Percentiles rank a stretch among this genome's conserved stretches.
Conservation (phyloP, 176 grass and related monocot species). For the Chrysopogon serrulatus region DNA sequence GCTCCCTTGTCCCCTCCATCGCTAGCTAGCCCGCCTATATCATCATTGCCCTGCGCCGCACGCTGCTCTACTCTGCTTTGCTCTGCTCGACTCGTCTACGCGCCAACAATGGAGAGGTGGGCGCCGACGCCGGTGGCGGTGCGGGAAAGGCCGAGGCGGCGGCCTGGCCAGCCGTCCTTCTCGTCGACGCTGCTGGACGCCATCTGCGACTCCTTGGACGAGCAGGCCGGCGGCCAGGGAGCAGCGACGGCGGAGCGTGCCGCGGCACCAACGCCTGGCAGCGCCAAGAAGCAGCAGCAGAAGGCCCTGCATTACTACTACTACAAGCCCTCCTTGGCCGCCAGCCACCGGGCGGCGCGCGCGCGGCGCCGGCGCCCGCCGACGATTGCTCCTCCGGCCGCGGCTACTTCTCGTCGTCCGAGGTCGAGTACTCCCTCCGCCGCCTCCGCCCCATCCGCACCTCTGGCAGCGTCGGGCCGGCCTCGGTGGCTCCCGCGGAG, state of each 20-base stretch:
- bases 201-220: slow-evolving; percentile 88
- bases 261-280: not conserved
- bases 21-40: slow-evolving; percentile 2
- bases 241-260: not conserved
- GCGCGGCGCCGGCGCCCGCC: slow-evolving; percentile 10
- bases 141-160: slow-evolving; percentile 26
- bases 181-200: slow-evolving; percentile 89
- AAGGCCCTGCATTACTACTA: slow-evolving; percentile 9
- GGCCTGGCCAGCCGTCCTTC: slow-evolving; percentile 68
- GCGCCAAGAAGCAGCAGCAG: slow-evolving; percentile 20
- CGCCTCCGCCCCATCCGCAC: slow-evolving; percentile 45
- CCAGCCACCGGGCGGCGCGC: slow-evolving; percentile 13
- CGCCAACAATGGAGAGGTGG: slow-evolving; percentile 15
- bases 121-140: slow-evolving; percentile 23
- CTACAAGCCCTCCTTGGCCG: slow-evolving; percentile 28
- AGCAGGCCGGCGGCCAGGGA: slow-evolving; percentile 23
- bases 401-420: slow-evolving; percentile 88
- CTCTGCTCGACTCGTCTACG: not conserved
- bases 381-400: slow-evolving; percentile 49
- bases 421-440: slow-evolving; percentile 52
- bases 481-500: not conserved
- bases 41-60: slow-evolving; percentile 10
- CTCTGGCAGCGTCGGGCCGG: not conserved
- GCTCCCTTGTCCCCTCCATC: not conserved
- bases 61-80: not conserved